Conservation (phyloP, 169 alveolate genomes). For the Plasmodium coatneyi region DNA sequence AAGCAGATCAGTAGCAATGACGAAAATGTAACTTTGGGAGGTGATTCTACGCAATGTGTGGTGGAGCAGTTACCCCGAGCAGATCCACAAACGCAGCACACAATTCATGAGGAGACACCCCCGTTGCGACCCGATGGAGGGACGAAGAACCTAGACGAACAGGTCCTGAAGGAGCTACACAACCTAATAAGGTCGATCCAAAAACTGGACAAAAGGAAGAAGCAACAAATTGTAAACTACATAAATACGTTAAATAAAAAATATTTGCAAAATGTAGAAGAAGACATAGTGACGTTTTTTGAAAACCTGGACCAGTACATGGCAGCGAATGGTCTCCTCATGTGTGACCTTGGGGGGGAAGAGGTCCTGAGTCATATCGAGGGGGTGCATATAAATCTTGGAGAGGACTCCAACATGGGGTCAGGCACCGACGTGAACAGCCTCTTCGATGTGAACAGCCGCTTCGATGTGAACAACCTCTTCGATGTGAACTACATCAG, state of each 20-base stretch:
- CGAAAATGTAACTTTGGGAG: not conserved
- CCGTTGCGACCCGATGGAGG: not conserved
- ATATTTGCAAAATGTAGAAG: constrained; percentile 14
- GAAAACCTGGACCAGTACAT: constrained; percentile 54
- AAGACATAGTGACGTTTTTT: constrained; percentile 27
- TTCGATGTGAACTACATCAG: constrained; percentile 78
- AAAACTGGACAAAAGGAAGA: constrained; percentile 11
- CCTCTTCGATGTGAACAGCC: not conserved
- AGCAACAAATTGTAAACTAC: constrained; percentile 20
- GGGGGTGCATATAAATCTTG: not conserved
- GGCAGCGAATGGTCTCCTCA: constrained; percentile 56
- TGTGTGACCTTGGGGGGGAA: constrained; percentile 66
- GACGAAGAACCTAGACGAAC: not conserved
- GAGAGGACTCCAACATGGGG: not conserved
- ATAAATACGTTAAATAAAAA: constrained; percentile 53
- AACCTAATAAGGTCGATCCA: constrained; percentile 28
- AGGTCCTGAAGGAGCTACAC: constrained; percentile 2
- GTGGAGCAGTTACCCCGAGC: not conserved
- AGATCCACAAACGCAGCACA: not conserved
- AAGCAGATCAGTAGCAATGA: not conserved
- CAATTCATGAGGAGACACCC: not conserved
- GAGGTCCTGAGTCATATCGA: constrained; percentile 35
- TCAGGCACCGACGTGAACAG: not conserved
- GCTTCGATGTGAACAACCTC: constrained; percentile 52
- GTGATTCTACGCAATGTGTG: not conserved